Conservation (phyloP, 352 stramenopile species). For the Phytophthora tentaculata region DNA sequence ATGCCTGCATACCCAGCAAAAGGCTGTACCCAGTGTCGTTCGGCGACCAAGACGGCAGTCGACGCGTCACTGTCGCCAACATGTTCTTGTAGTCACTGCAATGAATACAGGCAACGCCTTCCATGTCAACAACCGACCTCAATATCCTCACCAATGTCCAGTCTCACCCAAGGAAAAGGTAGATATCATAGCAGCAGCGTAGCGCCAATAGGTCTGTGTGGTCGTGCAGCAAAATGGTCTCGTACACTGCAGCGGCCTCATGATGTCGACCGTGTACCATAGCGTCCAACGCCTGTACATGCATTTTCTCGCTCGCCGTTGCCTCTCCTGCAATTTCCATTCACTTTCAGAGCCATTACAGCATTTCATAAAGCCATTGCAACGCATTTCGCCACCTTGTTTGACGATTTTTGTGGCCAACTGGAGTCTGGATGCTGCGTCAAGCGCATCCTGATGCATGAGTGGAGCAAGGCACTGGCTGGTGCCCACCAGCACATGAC, state of each 20-base stretch:
- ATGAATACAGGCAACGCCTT: constrained; percentile 4
- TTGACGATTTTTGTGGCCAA: constrained; percentile 44
- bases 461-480: constrained; percentile 74
- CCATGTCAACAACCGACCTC: constrained; percentile 8
- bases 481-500: constrained; percentile 79
- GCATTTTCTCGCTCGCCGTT: constrained; percentile 64
- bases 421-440: constrained; percentile 46
- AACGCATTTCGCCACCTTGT: constrained; percentile 30
- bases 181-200: constrained; percentile 82
- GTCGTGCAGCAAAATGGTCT: constrained; percentile 79
- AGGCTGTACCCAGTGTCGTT: constrained; percentile 81
- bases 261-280: constrained; percentile 71
- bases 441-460: constrained; percentile 70
- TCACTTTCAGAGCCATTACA: constrained; percentile 4
- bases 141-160: constrained; percentile 1
- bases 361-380: constrained; percentile 6
- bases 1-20: constrained; percentile 84
- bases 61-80: constrained; percentile 72
- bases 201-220: constrained; percentile 74
- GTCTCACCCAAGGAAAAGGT: constrained; percentile 73
- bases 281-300: constrained; percentile 73
- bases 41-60: constrained; percentile 78
- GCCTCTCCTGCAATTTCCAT: constrained; percentile 27
- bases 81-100: constrained; percentile 80
- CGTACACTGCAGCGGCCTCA: constrained; percentile 76